phyloP scores from a whole-genome alignment of 2,329 filamentous ascomycete genomes.

The Hypoxylon sp. region DNA sequence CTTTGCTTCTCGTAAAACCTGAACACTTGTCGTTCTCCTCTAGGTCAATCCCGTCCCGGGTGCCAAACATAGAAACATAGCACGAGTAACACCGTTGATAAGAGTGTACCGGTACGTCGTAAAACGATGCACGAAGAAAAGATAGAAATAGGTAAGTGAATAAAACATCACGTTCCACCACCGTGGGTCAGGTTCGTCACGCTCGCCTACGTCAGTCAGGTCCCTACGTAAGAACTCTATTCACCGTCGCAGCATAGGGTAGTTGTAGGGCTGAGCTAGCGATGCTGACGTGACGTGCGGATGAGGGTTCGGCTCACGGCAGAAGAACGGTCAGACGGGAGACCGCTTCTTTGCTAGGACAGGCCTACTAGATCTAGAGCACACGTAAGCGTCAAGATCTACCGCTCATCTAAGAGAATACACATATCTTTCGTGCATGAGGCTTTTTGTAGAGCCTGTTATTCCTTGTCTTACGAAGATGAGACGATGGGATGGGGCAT shows the following conservation, averaged over 20 bases:
- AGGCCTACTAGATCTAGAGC: neutral
- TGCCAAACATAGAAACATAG: neutral
- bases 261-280: constrained; percentile 30
- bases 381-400: constrained; percentile 10
- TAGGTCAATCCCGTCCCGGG: neutral
- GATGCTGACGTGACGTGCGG: constrained; percentile 40
- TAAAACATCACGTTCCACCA: constrained; percentile 10
- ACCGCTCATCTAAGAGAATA: neutral
- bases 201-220: neutral
- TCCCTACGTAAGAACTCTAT: constrained; percentile 37
- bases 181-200: constrained; percentile 8
- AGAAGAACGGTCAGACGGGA: constrained; percentile 21
- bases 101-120: neutral
- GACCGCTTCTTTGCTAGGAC: constrained; percentile 3
- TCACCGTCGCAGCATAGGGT: constrained; percentile 4
- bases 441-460: neutral
- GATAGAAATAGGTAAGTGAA: neutral
- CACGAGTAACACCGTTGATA: neutral
- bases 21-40: neutral
- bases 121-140: neutral
- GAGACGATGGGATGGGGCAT: neutral
- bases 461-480: neutral
- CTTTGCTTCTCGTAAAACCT: constrained; percentile 1
- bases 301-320: constrained; percentile 17
- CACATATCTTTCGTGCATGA: constrained; percentile 1